phyloP scores from a whole-genome alignment of 495 filamentous ascomycete genomes.

The Xylaria longipes region DNA sequence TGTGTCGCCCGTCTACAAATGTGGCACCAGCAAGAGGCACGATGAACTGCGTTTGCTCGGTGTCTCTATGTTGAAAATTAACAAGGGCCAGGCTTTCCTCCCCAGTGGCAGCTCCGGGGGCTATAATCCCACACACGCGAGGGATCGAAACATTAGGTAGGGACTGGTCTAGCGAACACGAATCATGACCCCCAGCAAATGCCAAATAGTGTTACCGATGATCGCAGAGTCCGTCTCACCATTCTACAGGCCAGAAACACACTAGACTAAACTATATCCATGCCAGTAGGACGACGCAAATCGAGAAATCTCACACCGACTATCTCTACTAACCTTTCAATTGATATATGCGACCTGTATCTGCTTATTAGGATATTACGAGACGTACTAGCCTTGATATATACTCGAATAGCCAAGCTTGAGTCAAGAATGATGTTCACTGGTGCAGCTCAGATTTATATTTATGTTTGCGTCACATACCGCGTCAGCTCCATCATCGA shows the following conservation, averaged over 20 bases:
- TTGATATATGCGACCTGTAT: not conserved
- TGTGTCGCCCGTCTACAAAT: not conserved
- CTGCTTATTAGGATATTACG: not conserved
- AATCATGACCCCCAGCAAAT: conserved; percentile 25
- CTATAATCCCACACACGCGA: not conserved
- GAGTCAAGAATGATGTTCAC: not conserved
- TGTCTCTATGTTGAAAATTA: conserved; percentile 12
- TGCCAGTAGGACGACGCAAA: conserved; percentile 5
- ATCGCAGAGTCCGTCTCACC: conserved; percentile 18
- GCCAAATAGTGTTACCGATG: conserved; percentile 18
- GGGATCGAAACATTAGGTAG: conserved; percentile 6
- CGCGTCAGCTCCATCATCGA: conserved; percentile 19
- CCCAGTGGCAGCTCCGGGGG: conserved; percentile 5
- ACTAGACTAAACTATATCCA: conserved; percentile 5
- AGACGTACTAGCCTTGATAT: not conserved
- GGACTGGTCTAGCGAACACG: conserved; percentile 14
- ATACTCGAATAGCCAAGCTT: not conserved
- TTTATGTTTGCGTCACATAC: conserved; percentile 13
- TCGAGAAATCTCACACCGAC: conserved; percentile 15
- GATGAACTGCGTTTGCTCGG: not conserved
- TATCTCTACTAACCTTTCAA: not conserved
- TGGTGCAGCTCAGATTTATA: not conserved
- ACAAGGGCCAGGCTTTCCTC: conserved; percentile 3
- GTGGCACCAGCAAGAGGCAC: not conserved
- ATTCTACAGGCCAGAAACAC: not conserved